These are phyloP conservation scores for Moniliophthora roreri DNA, from an alignment of 1,284 basidiomycete genomes.

Conservation along the genomic window DNA sequence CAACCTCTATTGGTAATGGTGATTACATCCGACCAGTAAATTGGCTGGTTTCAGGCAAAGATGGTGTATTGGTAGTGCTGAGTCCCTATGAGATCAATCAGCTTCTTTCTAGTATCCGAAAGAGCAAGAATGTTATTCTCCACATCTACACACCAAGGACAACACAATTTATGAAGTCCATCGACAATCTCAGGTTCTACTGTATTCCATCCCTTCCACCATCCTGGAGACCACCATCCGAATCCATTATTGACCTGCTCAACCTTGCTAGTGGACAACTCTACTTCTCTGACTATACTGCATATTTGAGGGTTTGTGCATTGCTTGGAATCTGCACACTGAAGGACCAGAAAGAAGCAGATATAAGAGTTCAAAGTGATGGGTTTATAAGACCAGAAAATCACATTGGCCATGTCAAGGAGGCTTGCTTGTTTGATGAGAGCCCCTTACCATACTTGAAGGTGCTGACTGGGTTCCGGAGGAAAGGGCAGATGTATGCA, in stretches of 20 bases:
- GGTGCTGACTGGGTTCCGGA: constrained; percentile 32
- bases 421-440: constrained; percentile 25
- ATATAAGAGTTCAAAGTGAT: constrained; percentile 24
- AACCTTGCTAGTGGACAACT: constrained; percentile 45
- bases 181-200: constrained; percentile 39
- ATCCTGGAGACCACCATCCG: constrained; percentile 19
- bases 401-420: constrained; percentile 15
- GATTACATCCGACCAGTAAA: constrained; percentile 43
- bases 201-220: constrained; percentile 26
- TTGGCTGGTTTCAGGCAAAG: constrained; percentile 37
- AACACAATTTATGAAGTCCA: constrained; percentile 33
- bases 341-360: constrained; percentile 13
- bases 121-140: constrained; percentile 31
- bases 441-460: constrained; percentile 34
- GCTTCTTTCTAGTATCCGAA: constrained; percentile 37
- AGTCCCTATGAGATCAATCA: constrained; percentile 47
- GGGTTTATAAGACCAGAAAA: constrained; percentile 33
- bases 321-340: constrained; percentile 35
- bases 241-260: constrained; percentile 32
- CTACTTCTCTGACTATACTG: constrained; percentile 31
- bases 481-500: constrained; percentile 39
- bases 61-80: constrained; percentile 30
- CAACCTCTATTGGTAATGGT: constrained; percentile 9
- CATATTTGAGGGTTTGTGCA: constrained; percentile 32
- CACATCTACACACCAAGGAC: constrained; percentile 44